Conservation (phyloP, 352 stramenopile species). For the Plasmopara muralis region DNA sequence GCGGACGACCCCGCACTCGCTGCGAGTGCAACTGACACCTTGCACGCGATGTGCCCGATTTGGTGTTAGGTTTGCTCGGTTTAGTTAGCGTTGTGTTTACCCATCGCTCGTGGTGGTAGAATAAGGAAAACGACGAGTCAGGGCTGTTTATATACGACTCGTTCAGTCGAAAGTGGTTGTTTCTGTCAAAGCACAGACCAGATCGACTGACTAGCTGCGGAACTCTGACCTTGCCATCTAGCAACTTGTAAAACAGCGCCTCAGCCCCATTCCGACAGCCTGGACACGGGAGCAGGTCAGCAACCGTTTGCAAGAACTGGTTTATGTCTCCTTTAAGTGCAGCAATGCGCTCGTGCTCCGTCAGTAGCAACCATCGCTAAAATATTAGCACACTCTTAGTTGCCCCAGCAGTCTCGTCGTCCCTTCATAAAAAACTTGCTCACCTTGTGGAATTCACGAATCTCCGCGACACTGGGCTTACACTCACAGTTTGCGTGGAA, state of each 20-base stretch:
- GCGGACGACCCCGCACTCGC: slow-evolving; percentile 56
- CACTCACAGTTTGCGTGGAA: slow-evolving; percentile 37
- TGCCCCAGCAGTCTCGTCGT: neutral
- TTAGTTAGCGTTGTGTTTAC: slow-evolving; percentile 50
- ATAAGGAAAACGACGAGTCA: slow-evolving; percentile 63
- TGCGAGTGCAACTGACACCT: slow-evolving; percentile 77
- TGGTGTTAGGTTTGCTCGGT: slow-evolving; percentile 27
- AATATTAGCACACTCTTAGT: slow-evolving; percentile 8
- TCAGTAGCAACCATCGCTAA: slow-evolving; percentile 74
- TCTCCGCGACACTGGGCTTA: slow-evolving; percentile 59
- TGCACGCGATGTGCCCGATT: slow-evolving; percentile 33
- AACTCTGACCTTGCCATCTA: slow-evolving; percentile 31
- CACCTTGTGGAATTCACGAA: slow-evolving; percentile 80
- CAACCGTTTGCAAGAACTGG: slow-evolving; percentile 70
- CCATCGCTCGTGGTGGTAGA: slow-evolving; percentile 74
- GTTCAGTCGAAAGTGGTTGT: slow-evolving; percentile 57
- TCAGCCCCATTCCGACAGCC: slow-evolving; percentile 77
- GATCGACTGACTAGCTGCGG: slow-evolving; percentile 45
- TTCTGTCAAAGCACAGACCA: slow-evolving; percentile 51
- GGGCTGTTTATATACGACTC: slow-evolving; percentile 58
- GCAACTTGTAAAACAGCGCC: slow-evolving; percentile 63
- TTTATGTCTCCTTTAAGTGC: slow-evolving; percentile 56
- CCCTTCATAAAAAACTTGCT: neutral
- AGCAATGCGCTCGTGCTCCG: slow-evolving; percentile 58
- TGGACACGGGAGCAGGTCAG: slow-evolving; percentile 64